Conservation (phyloP, 805 yeast species). For the Teunomyces funiuensis region DNA sequence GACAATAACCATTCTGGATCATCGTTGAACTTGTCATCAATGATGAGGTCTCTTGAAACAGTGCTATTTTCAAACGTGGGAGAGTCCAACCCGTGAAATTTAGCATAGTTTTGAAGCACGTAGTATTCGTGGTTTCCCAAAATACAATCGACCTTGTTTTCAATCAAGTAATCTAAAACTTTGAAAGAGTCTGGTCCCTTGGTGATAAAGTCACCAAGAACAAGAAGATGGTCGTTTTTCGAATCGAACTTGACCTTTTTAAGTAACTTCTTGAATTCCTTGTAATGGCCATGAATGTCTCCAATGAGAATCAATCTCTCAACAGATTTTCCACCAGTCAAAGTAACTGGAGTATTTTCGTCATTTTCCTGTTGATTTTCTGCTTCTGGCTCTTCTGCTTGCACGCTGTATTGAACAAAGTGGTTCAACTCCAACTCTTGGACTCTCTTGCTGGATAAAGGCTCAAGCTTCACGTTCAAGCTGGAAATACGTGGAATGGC, state of each 20-base stretch:
- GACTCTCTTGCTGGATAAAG: constrained; percentile 19
- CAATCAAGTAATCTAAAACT: constrained; percentile 58
- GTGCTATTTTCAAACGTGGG: constrained; percentile 24
- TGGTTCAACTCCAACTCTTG: constrained; percentile 15
- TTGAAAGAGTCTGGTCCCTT: constrained; percentile 78
- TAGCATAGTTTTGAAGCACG: constrained; percentile 63
- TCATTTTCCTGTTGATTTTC: constrained; percentile 1
- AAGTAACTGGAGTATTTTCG: background rate
- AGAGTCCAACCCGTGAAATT: constrained; percentile 48
- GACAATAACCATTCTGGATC: constrained; percentile 49
- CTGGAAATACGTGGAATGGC: constrained; percentile 26
- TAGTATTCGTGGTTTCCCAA: constrained; percentile 89
- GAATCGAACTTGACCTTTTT: constrained; percentile 46
- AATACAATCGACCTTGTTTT: constrained; percentile 64
- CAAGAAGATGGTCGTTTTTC: constrained; percentile 56
- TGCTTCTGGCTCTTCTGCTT: constrained; percentile 4
- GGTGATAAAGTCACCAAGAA: constrained; percentile 82
- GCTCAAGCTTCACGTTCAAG: constrained; percentile 24
- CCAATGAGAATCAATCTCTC: constrained; percentile 71
- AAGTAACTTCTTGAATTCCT: constrained; percentile 54
- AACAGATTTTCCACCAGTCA: constrained; percentile 10
- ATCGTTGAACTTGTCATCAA: constrained; percentile 20
- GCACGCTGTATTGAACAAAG: constrained; percentile 9
- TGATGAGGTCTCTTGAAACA: background rate
- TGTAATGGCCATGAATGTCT: constrained; percentile 81